Percentiles rank a stretch among this genome's conserved stretches.
These are phyloP conservation scores for Stachybotrys chlorohalonatus DNA, from an alignment of 2,329 filamentous ascomycete genomes.

Conservation along the genomic window DNA sequence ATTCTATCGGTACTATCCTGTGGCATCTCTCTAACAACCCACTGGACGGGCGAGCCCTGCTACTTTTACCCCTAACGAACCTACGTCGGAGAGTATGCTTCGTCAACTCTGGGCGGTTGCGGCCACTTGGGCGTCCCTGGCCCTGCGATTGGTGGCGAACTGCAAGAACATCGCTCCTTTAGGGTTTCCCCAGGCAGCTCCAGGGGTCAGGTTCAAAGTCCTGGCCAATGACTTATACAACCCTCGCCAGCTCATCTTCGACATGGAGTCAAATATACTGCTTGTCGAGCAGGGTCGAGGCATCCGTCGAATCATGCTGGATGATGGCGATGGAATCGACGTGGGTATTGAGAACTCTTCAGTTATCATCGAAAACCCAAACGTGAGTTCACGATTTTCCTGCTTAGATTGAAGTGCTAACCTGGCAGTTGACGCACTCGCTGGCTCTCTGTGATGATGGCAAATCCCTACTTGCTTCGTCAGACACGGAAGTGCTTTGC, in stretches of 20 bases:
- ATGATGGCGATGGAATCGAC: slow-evolving; percentile 15
- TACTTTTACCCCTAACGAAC: too few relatives aligned
- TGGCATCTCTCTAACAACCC: too few relatives aligned
- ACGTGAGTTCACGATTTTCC: slow-evolving; percentile 9
- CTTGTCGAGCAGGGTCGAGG: slow-evolving; percentile 22
- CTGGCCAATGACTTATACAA: slow-evolving; percentile 12
- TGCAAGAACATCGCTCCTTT: slow-evolving; percentile 5
- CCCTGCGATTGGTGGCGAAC: slow-evolving; percentile 1
- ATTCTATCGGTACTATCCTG: too few relatives aligned
- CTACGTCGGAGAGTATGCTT: not conserved
- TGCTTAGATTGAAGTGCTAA: not conserved
- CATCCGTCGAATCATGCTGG: slow-evolving; percentile 22
- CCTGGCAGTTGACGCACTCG: slow-evolving; percentile 38
- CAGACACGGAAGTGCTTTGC: slow-evolving; percentile 39
- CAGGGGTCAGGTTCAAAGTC: slow-evolving; percentile 16
- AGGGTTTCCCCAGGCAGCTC: slow-evolving; percentile 9
- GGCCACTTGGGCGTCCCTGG: not conserved
- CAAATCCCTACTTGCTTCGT: slow-evolving; percentile 42
- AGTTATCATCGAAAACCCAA: slow-evolving; percentile 14
- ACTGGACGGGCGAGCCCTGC: too few relatives aligned
- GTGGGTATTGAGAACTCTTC: slow-evolving; percentile 18
- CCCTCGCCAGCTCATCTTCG: slow-evolving; percentile 24
- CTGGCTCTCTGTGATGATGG: slow-evolving; percentile 36
- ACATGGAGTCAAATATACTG: slow-evolving; percentile 26
- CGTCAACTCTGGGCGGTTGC: not conserved